Conservation (phyloP, 2,329 filamentous ascomycete genomes). For the Aspergillus sp. region DNA sequence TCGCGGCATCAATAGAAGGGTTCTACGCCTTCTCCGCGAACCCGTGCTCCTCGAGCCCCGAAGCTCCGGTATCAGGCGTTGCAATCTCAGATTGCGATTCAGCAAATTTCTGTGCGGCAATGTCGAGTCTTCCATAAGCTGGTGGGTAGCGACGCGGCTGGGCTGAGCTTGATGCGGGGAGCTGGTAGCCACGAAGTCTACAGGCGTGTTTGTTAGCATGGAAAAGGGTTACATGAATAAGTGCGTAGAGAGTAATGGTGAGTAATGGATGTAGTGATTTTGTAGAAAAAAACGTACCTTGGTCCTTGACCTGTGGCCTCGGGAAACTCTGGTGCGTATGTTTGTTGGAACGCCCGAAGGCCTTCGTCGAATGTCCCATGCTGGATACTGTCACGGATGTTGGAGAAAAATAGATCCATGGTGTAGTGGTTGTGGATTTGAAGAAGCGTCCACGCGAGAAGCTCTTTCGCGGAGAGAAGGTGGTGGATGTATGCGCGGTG, state of each 20-base stretch:
- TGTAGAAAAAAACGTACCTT: slow-evolving; percentile 45
- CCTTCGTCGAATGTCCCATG: slow-evolving; percentile 57
- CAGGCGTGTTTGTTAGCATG: neutral
- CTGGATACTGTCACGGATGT: slow-evolving; percentile 65
- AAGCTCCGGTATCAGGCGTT: slow-evolving; percentile 51
- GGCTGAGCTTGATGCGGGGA: slow-evolving; percentile 66
- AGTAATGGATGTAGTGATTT: neutral
- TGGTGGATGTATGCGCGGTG: slow-evolving; percentile 87
- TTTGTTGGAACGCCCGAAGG: slow-evolving; percentile 58
- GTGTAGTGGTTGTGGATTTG: slow-evolving; percentile 87
- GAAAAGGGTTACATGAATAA: neutral
- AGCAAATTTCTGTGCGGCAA: slow-evolving; percentile 47
- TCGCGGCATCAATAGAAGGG: neutral
- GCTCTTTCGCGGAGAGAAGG: slow-evolving; percentile 85
- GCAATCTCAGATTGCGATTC: slow-evolving; percentile 53
- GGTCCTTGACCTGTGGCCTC: slow-evolving; percentile 75
- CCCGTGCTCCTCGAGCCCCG: slow-evolving; percentile 56
- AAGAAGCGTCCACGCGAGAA: slow-evolving; percentile 91
- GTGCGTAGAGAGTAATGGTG: neutral
- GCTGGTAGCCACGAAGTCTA: slow-evolving; percentile 76
- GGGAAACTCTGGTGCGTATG: slow-evolving; percentile 72
- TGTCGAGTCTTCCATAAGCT: slow-evolving; percentile 62
- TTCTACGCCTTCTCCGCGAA: slow-evolving; percentile 50
- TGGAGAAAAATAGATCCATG: slow-evolving; percentile 70
- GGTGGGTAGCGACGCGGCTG: slow-evolving; percentile 65